Conservation (phyloP, 2,329 filamentous ascomycete genomes). For the Cercospora zeae-maydis region DNA sequence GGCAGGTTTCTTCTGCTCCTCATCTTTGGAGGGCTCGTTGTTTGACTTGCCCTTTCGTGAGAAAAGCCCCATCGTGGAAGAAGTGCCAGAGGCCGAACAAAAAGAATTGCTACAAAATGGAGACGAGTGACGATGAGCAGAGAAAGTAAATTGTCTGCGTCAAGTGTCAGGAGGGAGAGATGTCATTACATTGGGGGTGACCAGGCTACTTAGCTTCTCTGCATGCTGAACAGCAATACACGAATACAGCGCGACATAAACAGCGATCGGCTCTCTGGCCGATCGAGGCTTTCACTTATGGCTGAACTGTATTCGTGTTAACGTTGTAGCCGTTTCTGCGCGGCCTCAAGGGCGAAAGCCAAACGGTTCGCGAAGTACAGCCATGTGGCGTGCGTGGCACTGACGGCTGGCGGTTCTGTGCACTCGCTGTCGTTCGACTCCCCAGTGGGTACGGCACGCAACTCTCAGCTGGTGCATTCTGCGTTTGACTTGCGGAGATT, state of each 20-base stretch:
- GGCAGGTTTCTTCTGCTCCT: conserved; percentile 54
- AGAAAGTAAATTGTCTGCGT: not conserved
- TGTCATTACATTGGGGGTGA: not conserved
- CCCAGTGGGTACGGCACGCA: not conserved
- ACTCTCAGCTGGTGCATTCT: not conserved
- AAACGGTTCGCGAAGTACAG: conserved; percentile 2
- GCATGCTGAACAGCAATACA: not conserved
- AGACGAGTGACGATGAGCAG: not conserved
- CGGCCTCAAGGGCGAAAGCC: conserved; percentile 10
- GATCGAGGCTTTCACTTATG: conserved; percentile 5
- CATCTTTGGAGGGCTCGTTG: conserved; percentile 42
- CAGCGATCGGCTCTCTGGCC: conserved; percentile 7
- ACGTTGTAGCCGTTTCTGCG: conserved; percentile 12
- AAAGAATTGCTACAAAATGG: not conserved
- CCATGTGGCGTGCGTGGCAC: conserved; percentile 2
- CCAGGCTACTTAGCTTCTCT: not conserved
- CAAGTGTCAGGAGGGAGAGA: not conserved
- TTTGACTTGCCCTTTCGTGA: conserved; percentile 45
- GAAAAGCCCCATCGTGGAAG: conserved; percentile 53
- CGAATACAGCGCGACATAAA: not conserved
- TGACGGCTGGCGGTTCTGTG: not conserved
- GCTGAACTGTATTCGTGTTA: conserved; percentile 11
- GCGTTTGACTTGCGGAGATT: not conserved
- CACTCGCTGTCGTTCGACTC: not conserved
- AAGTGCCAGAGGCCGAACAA: not conserved